These are phyloP conservation scores for Fusarium armeniacum DNA, from an alignment of 2,329 filamentous ascomycete species.

Conservation along the genomic window DNA sequence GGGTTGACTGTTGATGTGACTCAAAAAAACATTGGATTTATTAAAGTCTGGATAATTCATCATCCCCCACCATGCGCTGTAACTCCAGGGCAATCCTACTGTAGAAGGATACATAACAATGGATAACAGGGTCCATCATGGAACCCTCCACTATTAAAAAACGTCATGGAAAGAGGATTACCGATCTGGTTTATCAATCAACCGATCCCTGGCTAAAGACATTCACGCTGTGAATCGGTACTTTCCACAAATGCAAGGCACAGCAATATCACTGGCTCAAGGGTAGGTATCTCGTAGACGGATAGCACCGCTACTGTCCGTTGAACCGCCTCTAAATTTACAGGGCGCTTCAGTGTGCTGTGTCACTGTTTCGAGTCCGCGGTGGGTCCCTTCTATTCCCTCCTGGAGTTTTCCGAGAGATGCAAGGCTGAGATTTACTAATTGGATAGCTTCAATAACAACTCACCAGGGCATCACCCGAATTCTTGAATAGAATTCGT, in stretches of 20 bases:
- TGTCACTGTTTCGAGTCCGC: constrained; percentile 10
- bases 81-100: constrained; percentile 10
- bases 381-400: not conserved
- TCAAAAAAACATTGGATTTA: constrained; percentile 21
- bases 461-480: constrained; percentile 15
- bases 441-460: constrained; percentile 44
- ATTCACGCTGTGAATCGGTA: constrained; percentile 10
- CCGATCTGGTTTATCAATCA: constrained; percentile 25
- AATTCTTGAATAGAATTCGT: constrained; percentile 5
- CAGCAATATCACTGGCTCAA: constrained; percentile 17
- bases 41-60: constrained; percentile 41
- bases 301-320: constrained; percentile 33
- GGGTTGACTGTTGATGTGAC: constrained; percentile 26
- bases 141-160: constrained; percentile 20
- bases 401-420: constrained; percentile 35
- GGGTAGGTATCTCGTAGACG: not conserved
- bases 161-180: constrained; percentile 25
- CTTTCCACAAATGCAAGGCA: constrained; percentile 34
- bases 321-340: constrained; percentile 22
- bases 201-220: constrained; percentile 1
- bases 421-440: constrained; percentile 43
- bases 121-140: constrained; percentile 1
- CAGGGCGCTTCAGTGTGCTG: constrained; percentile 12
- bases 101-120: not conserved
- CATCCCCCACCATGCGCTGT: constrained; percentile 23